A percentile compares a stretch with the other conserved stretches of the same genome.
Conservation (phyloP, 1,284 basidiomycete species). For the Austropuccinia psidii region DNA sequence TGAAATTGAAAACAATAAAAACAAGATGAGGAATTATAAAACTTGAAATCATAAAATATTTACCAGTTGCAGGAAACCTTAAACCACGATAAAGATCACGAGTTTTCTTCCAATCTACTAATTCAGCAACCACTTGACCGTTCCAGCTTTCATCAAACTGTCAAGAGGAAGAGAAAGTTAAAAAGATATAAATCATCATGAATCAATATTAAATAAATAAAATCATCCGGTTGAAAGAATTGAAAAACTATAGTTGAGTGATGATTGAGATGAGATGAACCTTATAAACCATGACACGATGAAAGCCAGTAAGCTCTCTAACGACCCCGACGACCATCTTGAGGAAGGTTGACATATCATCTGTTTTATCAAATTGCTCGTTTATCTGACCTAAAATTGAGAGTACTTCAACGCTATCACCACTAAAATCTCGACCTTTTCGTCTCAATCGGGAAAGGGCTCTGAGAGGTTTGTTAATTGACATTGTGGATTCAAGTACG, state of each 20-base stretch:
- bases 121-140: conserved; percentile 68
- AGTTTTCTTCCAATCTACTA: conserved; percentile 72
- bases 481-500: conserved; percentile 67
- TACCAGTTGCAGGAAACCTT: conserved; percentile 56
- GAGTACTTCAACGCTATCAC: conserved; percentile 70
- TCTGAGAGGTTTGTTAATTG: conserved; percentile 63
- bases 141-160: conserved; percentile 52
- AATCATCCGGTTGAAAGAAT: too few relatives aligned
- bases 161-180: neutral
- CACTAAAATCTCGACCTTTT: conserved; percentile 45
- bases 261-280: conserved; percentile 49
- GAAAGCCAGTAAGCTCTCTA: conserved; percentile 74
- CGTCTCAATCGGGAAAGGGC: conserved; percentile 60
- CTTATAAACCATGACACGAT: conserved; percentile 81
- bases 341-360: conserved; percentile 64
- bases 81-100: conserved; percentile 69
- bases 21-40: too few relatives aligned
- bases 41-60: neutral
- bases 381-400: conserved; percentile 74
- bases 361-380: conserved; percentile 66
- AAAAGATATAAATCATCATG: neutral
- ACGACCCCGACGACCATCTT: conserved; percentile 72
- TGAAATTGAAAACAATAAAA: too few relatives aligned
- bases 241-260: too few relatives aligned
- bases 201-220: neutral